Base-by-base conservation (phyloP, 768 basidiomycete species). In the Pholiota microspora region DNA sequence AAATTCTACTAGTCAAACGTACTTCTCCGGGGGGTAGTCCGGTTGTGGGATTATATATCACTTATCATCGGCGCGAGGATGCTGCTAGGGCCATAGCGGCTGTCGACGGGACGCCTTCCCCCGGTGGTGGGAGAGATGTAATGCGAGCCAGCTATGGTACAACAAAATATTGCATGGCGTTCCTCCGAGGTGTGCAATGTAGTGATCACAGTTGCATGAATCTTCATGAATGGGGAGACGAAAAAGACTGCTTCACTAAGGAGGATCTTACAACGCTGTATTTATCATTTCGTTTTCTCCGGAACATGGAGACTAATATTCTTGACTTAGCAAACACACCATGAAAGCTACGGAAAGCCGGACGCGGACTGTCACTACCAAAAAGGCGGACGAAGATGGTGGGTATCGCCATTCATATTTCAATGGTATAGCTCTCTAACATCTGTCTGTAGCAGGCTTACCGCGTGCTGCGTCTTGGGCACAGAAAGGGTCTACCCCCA, bases 191-290 rank as follows among this genome's bases (percentile, higher is more conserved):
- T 16, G 79, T 82, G 31, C 79, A 79, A 56, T 99, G 97, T 70
- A 81, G 85, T 54, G 93, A 93, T 64, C 88, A 90, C 62, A 86
- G 82, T 59, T 99, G 97, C 71, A 88, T 95, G 86, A 90, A 92
- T 68, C 74, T 95, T 40, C 97, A 99, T 67, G 97, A 98, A 69
- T 97, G 94, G 92, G 97, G 95, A 29, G 97, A 98, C 57, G 96
- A 98, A 71, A 90, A 93, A 53, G 97, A 99, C 69, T 95, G 92
- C 64, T 95, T 97, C 67, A 94, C 95, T 0, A 95, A 95, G 72
- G 94, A 98, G 68, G 96, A 98, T 70, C 75, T 96, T 54, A 89
- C 93, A 23, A 96, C 94, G 0, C 72, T 95, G 94, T 96, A 66
- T 69, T 16, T 40, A 56, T 53, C 50, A 59, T 57, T 35, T 27